Evolutionary conservation across 805 yeast species (phyloP).

Genomic region (Priceomyces haplophilus): DNA sequence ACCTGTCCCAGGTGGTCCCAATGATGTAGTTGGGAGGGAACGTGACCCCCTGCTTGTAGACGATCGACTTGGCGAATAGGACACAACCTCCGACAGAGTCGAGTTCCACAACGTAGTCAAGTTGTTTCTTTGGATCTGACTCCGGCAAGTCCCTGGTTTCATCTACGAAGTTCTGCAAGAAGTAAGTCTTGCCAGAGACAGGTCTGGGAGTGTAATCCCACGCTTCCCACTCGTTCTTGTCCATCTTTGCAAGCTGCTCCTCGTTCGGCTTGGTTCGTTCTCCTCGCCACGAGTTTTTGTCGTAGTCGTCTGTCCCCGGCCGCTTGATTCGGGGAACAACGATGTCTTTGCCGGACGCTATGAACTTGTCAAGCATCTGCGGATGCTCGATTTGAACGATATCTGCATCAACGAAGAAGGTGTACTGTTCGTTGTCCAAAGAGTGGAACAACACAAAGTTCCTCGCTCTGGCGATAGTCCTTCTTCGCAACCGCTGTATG

Average conservation of each 20-base stretch:
- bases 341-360: conserved; percentile 29
- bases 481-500: conserved; percentile 33
- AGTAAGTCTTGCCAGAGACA: conserved; percentile 24
- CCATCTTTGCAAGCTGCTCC: conserved; percentile 25
- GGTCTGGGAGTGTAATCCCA: conserved; percentile 35
- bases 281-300: conserved; percentile 42
- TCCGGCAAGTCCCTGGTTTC: conserved; percentile 9
- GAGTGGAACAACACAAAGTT: conserved; percentile 31
- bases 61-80: conserved; percentile 39
- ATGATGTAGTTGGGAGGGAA: conserved; percentile 46
- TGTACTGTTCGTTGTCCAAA: conserved; percentile 28
- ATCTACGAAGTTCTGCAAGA: conserved; percentile 20
- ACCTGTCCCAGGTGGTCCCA: conserved; percentile 46
- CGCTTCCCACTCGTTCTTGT: conserved; percentile 27
- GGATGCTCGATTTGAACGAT: conserved; percentile 22
- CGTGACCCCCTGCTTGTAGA: conserved; percentile 44
- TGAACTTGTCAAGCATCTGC: conserved; percentile 24
- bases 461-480: conserved; percentile 35
- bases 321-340: conserved; percentile 34
- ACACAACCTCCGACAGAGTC: conserved; percentile 56
- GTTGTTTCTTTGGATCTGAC: conserved; percentile 7
- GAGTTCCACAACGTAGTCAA: conserved; percentile 20
- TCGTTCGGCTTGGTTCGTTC: conserved; percentile 29
- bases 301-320: conserved; percentile 31
- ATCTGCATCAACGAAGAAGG: conserved; percentile 39